Percentiles rank a stretch among this genome's conserved stretches.
Conservation (phyloP, 257 asterid genomes). For the Forsythia suspensa region DNA sequence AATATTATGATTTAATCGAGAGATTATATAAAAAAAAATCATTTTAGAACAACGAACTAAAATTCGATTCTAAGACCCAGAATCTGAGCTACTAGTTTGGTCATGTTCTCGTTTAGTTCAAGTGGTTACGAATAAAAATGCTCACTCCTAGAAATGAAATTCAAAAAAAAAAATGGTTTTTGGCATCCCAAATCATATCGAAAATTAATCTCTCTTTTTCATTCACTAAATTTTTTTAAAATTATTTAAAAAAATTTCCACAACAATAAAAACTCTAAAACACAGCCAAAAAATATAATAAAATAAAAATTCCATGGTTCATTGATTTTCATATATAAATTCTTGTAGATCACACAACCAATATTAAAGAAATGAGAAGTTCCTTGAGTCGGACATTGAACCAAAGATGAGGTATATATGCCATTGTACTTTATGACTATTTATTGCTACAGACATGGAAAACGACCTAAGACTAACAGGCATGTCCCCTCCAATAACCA, state of each 20-base stretch:
- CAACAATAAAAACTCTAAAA: not conserved
- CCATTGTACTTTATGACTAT: not conserved
- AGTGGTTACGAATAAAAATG: not conserved
- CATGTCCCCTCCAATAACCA: constrained; percentile 12
- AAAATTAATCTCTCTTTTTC: not conserved
- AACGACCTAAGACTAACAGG: constrained; percentile 13
- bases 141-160: no score
- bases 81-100: no score
- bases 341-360: not conserved
- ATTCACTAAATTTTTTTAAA: no score
- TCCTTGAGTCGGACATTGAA: not conserved
- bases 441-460: constrained; percentile 5
- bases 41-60: no score
- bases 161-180: no score
- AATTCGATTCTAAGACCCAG: no score
- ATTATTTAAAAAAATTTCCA: no score
- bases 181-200: no score
- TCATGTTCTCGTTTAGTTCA: no score
- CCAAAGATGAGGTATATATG: not conserved
- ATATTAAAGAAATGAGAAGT: not conserved
- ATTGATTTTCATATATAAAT: not conserved
- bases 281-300: not conserved
- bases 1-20: no score
- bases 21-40: no score
- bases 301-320: not conserved